Evolutionary conservation across 2,329 filamentous ascomycete genomes (phyloP).

Genomic region (Byssothecium circinans): DNA sequence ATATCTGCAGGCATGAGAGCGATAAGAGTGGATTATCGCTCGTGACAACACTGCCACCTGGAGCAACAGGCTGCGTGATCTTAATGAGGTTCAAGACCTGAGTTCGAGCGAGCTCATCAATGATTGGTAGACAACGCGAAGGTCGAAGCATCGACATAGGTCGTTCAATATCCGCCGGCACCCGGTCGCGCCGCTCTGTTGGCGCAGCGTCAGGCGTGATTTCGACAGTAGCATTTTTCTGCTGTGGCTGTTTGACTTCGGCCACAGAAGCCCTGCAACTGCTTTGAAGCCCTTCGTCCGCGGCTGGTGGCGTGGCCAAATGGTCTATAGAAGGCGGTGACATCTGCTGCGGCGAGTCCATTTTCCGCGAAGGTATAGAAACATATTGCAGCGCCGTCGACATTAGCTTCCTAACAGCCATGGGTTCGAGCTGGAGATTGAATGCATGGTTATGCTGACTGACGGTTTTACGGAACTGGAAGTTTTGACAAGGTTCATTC

Average conservation of each 20-base stretch:
- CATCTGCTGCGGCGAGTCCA: slow-evolving; percentile 24
- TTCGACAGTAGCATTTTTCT: background rate
- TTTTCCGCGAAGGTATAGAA: slow-evolving; percentile 24
- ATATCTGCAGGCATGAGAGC: slow-evolving; percentile 55
- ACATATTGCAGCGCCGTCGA: slow-evolving; percentile 26
- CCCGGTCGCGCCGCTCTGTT: background rate
- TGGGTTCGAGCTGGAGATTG: slow-evolving; percentile 30
- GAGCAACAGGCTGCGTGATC: slow-evolving; percentile 51
- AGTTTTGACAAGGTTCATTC: slow-evolving; percentile 25
- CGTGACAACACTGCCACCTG: slow-evolving; percentile 52
- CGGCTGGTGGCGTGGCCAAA: slow-evolving; percentile 25
- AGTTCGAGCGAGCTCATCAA: slow-evolving; percentile 48
- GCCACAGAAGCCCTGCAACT: background rate
- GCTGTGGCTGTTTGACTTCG: background rate
- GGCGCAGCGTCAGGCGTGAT: background rate
- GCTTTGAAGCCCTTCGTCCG: slow-evolving; percentile 12
- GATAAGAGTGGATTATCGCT: slow-evolving; percentile 56
- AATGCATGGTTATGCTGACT: slow-evolving; percentile 24
- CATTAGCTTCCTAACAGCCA: slow-evolving; percentile 20
- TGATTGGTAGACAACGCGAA: slow-evolving; percentile 34
- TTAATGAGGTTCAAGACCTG: slow-evolving; percentile 55
- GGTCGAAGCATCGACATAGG: slow-evolving; percentile 39
- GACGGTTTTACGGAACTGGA: slow-evolving; percentile 21
- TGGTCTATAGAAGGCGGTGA: slow-evolving; percentile 8
- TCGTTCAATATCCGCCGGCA: slow-evolving; percentile 29